Evolutionary conservation across 306 rosid genomes (phyloP), one percentile per base, ranked within the genome.

Genomic region (Boehmeria nivea): DNA sequence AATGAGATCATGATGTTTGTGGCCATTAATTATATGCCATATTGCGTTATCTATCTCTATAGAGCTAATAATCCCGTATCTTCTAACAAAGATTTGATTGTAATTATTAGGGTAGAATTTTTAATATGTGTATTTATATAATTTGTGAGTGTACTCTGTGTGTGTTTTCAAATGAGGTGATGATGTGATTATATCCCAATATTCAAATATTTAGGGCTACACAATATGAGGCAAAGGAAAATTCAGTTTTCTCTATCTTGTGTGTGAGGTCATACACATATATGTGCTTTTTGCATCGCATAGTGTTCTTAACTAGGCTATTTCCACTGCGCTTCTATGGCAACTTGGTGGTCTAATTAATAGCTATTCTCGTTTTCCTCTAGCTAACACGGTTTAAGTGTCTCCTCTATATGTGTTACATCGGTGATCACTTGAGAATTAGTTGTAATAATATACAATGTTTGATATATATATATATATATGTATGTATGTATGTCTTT

Each of bases 71-170:
- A n/a, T 15, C 25, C 15, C 25, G 42, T 36, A 47, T 63, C 56
- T 46, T 59, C 65, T 55, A 62, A 65, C 70, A 65, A 24, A 75
- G 76, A 75, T 71, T 54, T 66, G 45, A 57, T 58, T 42, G 24
- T 54, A 40, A 44, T 57, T 34, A 63, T 60, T 19, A 57, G 27
- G 22, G 59, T 6, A 12, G 60, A 42, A 46, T 22, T 12, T 40
- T 40, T 4, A n/a, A 40, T 8, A 14, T 5, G 3, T 40, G 17
- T 40, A n/a, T 40, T 14, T n/a, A n/a, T n/a, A n/a, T n/a, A n/a
- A n/a, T n/a, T 8, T 40, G 44, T 37, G 15, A 18, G 28, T 33
- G 23, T 18, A 25, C 16, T 43, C 20, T 18, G 10, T 11, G 27
- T 22, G 21, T 40, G 20, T 11, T 36, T 53, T 47, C 57, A 22